Evolutionary conservation across 805 yeast genomes (phyloP).

Genomic region (Barnettozyma californica): DNA sequence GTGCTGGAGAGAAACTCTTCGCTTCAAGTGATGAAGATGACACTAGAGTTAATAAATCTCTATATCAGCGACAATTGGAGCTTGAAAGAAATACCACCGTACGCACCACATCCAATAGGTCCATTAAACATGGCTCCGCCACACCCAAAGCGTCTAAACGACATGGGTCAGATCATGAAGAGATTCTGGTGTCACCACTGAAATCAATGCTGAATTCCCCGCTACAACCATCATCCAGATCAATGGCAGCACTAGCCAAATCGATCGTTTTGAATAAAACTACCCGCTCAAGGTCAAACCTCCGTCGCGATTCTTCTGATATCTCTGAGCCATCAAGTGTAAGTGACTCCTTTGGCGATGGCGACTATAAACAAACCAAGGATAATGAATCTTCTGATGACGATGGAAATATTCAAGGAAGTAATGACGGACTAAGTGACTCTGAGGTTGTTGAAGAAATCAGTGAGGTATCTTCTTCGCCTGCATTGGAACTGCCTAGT

Average conservation of each 20-base stretch:
- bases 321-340: not conserved
- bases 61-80: constrained; percentile 13
- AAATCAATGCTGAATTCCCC: constrained; percentile 8
- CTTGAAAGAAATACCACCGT: constrained; percentile 19
- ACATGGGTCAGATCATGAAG: not conserved
- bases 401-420: constrained; percentile 10
- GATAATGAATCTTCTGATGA: constrained; percentile 6
- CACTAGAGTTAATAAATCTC: constrained; percentile 7
- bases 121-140: not conserved
- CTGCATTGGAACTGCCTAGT: not conserved
- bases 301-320: not conserved
- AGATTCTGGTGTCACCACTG: constrained; percentile 5
- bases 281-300: not conserved
- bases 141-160: constrained; percentile 1
- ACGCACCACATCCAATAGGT: constrained; percentile 1
- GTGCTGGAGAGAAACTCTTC: constrained; percentile 16
- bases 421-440: not conserved
- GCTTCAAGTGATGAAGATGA: constrained; percentile 15
- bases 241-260: constrained; percentile 9
- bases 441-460: not conserved
- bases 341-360: constrained; percentile 3
- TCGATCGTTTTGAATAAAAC: constrained; percentile 7
- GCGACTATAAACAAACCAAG: not conserved
- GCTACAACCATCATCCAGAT: constrained; percentile 8
- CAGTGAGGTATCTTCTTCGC: not conserved